Evolutionary conservation across 352 stramenopile species (phyloP).

Genomic region (Globisporangium parvum): DNA sequence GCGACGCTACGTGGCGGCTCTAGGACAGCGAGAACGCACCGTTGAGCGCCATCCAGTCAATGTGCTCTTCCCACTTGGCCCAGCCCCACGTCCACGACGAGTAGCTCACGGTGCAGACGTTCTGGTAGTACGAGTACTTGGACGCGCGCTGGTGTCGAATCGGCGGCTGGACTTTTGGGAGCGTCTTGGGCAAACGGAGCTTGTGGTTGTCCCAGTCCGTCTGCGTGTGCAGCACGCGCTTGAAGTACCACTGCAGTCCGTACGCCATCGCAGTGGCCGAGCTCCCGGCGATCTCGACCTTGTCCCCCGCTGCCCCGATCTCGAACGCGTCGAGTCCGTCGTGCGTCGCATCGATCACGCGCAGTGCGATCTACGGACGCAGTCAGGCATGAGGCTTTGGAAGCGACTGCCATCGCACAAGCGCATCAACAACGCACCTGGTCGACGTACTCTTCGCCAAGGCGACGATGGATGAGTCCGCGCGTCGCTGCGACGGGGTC

Average conservation of each 20-base stretch:
- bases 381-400: too few relatives aligned
- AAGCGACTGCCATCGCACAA: too few relatives aligned
- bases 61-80: conserved; percentile 85
- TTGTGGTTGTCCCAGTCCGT: conserved; percentile 80
- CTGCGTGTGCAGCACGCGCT: conserved; percentile 61
- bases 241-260: conserved; percentile 74
- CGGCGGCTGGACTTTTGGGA: conserved; percentile 31
- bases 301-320: conserved; percentile 32
- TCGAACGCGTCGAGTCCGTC: conserved; percentile 64
- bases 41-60: conserved; percentile 92
- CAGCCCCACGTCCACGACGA: conserved; percentile 86
- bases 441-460: conserved; percentile 50
- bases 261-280: conserved; percentile 65
- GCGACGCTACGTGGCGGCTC: neutral
- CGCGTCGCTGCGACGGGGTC: conserved; percentile 40
- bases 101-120: conserved; percentile 91
- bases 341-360: conserved; percentile 27
- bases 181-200: conserved; percentile 42
- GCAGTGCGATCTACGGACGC: conserved; percentile 36
- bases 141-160: conserved; percentile 48
- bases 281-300: conserved; percentile 46
- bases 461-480: conserved; percentile 50
- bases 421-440: conserved; percentile 26
- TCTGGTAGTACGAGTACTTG: conserved; percentile 90
- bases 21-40: conserved; percentile 21